Evolutionary conservation across 176 grass and related monocot species (phyloP), one percentile per base, ranked within the genome.

Genomic region (Aegilops bicornis): DNA sequence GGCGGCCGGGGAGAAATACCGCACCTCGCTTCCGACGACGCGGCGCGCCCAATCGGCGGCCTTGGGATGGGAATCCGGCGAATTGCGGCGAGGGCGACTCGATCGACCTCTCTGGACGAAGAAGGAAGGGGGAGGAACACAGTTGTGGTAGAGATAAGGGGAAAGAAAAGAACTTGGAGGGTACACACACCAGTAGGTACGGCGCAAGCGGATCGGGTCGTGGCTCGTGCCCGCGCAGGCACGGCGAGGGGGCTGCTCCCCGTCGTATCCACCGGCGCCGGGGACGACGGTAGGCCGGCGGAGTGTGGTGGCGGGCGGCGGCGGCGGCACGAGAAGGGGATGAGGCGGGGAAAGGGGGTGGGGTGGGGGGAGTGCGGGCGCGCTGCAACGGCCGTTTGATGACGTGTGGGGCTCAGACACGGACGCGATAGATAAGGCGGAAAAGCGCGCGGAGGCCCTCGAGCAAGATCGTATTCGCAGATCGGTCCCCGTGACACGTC

Each of bases 21-120:
- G 36, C 81, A 93, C 88, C 88, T 93, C 37, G 19, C 70, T 23
- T 20, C 43, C 81, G 77, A 20, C 67, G 42, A 72, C 40, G 40
- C 33, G 42, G 79, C 40, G 40, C 40, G 40, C 79, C 73, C 61
- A 79, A 88, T 86, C 72, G 79, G 5, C 48, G 15, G 45, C 1
- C 33, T 7, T 14, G 62, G 63, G 84, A 0, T 19, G 16, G 16
- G 16, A 54, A 54, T 19, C 50, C 50, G 16, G 50, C 50, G 50
- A 54, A 90, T 83, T 82, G 11, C 64, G 69, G 14, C 20, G 22
- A 60, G 24, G 25, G 29, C 10, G 84, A 47, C 73, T 85, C 65
- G 74, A 92, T 75, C 43, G 27, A 83, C 56, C 61, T 40, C 19
- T 76, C 65, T 64, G 50, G 68, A 39, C 29, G 48, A 70, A 33